Evolutionary conservation across 208 protist genomes (phyloP).

Genomic region (Phytomonas sp.): DNA sequence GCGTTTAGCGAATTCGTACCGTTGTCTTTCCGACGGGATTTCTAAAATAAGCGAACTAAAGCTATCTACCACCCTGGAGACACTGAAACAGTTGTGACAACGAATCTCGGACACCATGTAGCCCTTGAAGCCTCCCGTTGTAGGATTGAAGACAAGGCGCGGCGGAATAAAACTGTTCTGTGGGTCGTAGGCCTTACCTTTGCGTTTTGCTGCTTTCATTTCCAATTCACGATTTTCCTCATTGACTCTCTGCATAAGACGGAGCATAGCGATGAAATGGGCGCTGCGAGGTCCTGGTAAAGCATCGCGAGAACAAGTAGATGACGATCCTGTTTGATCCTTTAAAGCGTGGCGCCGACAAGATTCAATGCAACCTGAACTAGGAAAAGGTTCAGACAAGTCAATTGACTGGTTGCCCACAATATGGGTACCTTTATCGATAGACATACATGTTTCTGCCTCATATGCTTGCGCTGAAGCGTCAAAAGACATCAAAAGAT

Average conservation of each 20-base stretch:
- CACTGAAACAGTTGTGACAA: slow-evolving; percentile 55
- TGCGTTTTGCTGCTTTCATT: slow-evolving; percentile 23
- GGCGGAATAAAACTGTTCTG: slow-evolving; percentile 27
- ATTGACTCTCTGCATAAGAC: slow-evolving; percentile 65
- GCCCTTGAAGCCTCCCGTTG: slow-evolving; percentile 77
- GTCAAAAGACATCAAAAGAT: slow-evolving; percentile 41
- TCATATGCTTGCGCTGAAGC: not conserved
- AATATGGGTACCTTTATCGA: not conserved
- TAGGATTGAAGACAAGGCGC: slow-evolving; percentile 51
- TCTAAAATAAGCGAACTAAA: slow-evolving; percentile 75
- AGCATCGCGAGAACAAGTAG: not conserved
- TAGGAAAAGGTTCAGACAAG: not conserved
- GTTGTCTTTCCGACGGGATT: slow-evolving; percentile 47
- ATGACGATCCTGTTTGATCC: not conserved
- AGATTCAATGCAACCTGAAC: not conserved
- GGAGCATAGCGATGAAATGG: slow-evolving; percentile 24
- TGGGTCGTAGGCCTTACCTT: slow-evolving; percentile 17
- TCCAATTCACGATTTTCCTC: slow-evolving; percentile 56
- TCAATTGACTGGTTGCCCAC: not conserved
- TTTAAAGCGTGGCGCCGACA: not conserved
- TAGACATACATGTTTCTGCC: not conserved
- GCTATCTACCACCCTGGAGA: slow-evolving; percentile 53
- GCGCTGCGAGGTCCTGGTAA: slow-evolving; percentile 21
- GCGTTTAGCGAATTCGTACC: slow-evolving; percentile 26
- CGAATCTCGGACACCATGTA: slow-evolving; percentile 55